Conservation (phyloP, 768 basidiomycete species). For the Collybia sp. region DNA sequence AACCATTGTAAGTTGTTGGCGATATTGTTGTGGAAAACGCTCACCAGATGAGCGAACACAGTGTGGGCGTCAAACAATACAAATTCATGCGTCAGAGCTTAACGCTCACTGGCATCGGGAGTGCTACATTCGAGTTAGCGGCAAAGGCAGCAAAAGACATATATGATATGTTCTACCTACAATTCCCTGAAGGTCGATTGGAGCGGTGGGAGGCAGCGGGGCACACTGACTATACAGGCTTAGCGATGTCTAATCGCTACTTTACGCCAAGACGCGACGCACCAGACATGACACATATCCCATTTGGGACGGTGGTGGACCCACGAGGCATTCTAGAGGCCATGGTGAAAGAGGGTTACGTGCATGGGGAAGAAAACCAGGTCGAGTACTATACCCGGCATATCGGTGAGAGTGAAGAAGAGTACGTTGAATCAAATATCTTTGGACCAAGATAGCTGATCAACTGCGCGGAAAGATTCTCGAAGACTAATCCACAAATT, state of each 20-base stretch:
- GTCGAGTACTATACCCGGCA: background rate
- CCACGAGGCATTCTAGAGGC: background rate
- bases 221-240: background rate
- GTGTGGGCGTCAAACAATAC: too few relatives aligned
- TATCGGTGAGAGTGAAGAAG: background rate
- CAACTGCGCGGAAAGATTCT: too few relatives aligned
- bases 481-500: constrained; percentile 1
- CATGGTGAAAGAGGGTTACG: background rate
- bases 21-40: too few relatives aligned
- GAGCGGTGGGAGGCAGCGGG: background rate
- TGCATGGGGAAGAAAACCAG: background rate
- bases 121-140: background rate
- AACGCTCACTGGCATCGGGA: background rate
- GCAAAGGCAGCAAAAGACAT: background rate
- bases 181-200: background rate
- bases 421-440: too few relatives aligned
- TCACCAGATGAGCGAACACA: too few relatives aligned
- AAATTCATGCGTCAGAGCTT: background rate
- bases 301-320: background rate
- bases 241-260: background rate
- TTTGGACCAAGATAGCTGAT: too few relatives aligned
- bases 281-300: constrained; percentile 1
- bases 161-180: background rate
- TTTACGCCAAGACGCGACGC: background rate
- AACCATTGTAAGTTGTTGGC: background rate